Conservation (phyloP, 2,329 filamentous ascomycete genomes). For the Ceratocystis destructans region DNA sequence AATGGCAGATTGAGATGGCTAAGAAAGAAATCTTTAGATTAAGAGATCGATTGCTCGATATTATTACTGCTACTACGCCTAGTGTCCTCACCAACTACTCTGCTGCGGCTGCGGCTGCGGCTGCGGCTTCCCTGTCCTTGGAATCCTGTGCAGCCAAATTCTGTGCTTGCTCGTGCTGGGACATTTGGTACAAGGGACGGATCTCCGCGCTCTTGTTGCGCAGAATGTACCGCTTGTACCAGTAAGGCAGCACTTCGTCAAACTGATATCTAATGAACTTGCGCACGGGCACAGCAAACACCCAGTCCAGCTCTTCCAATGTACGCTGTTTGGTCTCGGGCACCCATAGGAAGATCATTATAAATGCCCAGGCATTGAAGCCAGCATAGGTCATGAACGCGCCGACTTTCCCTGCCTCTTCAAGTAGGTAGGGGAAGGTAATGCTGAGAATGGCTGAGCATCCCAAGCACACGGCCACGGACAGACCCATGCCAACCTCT, state of each 20-base stretch:
- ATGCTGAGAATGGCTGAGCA: conserved; percentile 38
- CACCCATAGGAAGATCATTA: conserved; percentile 43
- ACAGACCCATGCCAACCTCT: conserved; percentile 50
- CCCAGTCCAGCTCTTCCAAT: conserved; percentile 38
- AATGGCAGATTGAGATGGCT: too few species aligned
- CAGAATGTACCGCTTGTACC: conserved; percentile 25
- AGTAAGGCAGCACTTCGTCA: conserved; percentile 28
- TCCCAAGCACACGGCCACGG: conserved; percentile 46
- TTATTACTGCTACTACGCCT: too few species aligned
- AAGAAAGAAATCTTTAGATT: too few species aligned
- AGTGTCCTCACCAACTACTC: too few species aligned
- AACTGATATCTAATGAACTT: conserved; percentile 32
- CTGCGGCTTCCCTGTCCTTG: neutral
- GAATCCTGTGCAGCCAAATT: neutral
- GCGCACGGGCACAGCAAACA: conserved; percentile 32
- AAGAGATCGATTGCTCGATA: too few species aligned
- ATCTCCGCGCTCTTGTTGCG: conserved; percentile 17
- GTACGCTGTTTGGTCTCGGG: conserved; percentile 46
- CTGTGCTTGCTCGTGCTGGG: conserved; percentile 10
- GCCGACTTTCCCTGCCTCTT: conserved; percentile 21
- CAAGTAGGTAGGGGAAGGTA: conserved; percentile 38
- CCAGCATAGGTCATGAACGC: conserved; percentile 39
- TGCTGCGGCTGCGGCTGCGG: neutral
- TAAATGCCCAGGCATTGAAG: conserved; percentile 40
- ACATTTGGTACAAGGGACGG: conserved; percentile 17